These are phyloP conservation scores for Leishmania martiniquensis DNA, from an alignment of 208 protist genomes.

Conservation along the genomic window DNA sequence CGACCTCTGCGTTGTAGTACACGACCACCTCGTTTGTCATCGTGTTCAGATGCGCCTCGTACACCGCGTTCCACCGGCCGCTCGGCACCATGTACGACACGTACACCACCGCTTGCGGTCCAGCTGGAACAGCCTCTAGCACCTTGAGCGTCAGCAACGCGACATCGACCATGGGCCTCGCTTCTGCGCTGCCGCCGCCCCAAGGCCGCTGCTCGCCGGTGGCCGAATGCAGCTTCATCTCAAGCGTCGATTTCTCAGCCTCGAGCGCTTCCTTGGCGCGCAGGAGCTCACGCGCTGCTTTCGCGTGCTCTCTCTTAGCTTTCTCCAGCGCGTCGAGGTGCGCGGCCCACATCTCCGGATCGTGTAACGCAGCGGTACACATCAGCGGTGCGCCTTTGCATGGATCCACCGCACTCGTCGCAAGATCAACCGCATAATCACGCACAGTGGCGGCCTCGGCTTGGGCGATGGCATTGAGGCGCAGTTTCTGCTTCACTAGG, in stretches of 20 bases:
- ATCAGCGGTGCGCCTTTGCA: slow-evolving; percentile 6
- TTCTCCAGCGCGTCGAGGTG: slow-evolving; percentile 22
- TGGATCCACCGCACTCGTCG: slow-evolving; percentile 7
- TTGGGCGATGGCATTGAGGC: slow-evolving; percentile 20
- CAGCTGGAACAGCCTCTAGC: slow-evolving; percentile 19
- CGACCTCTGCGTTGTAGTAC: slow-evolving; percentile 33
- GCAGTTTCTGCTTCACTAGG: slow-evolving; percentile 16
- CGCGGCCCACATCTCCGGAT: slow-evolving; percentile 19
- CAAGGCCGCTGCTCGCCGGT: not conserved
- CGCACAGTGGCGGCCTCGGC: slow-evolving; percentile 15
- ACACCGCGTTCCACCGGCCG: slow-evolving; percentile 20
- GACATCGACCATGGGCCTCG: slow-evolving; percentile 2
- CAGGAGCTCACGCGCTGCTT: slow-evolving; percentile 14
- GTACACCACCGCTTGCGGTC: slow-evolving; percentile 27
- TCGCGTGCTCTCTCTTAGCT: slow-evolving; percentile 10
- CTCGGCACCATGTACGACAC: slow-evolving; percentile 26
- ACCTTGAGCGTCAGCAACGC: slow-evolving; percentile 32
- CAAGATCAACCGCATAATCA: slow-evolving; percentile 14
- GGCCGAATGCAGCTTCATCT: slow-evolving; percentile 2
- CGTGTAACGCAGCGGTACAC: slow-evolving; percentile 11
- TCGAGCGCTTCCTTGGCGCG: slow-evolving; percentile 16
- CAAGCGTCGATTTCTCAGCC: slow-evolving; percentile 4
- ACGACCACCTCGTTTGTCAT: slow-evolving; percentile 26
- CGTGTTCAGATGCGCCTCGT: slow-evolving; percentile 31
- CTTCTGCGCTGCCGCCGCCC: not conserved